These are phyloP conservation scores for Pelargonium cotyledonis DNA, from an alignment of 441 rosid genomes.

Conservation along the genomic window DNA sequence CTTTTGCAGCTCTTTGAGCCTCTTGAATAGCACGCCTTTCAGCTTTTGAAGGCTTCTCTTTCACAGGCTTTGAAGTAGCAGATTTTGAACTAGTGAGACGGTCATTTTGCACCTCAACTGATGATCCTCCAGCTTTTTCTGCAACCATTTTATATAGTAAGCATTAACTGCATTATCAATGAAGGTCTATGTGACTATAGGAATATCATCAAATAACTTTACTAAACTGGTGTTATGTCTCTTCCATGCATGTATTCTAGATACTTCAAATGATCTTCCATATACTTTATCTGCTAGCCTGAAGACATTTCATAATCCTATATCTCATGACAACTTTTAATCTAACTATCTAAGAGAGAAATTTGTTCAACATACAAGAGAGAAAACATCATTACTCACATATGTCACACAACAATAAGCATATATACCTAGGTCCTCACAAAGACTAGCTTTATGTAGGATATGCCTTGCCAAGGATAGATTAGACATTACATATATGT, in stretches of 20 bases:
- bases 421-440: neutral
- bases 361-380: neutral
- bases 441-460: neutral
- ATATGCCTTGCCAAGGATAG: neutral
- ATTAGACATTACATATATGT: neutral
- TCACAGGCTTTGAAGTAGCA: constrained; percentile 17
- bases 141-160: constrained; percentile 1
- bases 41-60: constrained; percentile 26
- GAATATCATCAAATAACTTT: neutral
- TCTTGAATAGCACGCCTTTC: constrained; percentile 29
- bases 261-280: neutral
- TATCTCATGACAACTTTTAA: neutral
- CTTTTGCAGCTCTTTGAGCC: constrained; percentile 31
- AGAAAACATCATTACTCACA: too few species aligned
- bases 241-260: neutral
- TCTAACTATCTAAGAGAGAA: neutral
- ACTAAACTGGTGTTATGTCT: neutral
- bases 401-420: neutral
- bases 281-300: neutral
- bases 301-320: neutral
- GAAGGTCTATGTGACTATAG: neutral
- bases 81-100: constrained; percentile 5
- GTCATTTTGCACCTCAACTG: constrained; percentile 23
- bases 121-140: constrained; percentile 17
- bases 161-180: neutral